Evolutionary conservation across 305 asterid genomes (phyloP), one percentile per base, ranked within the genome.

Genomic region (Coffea humblotiana): DNA sequence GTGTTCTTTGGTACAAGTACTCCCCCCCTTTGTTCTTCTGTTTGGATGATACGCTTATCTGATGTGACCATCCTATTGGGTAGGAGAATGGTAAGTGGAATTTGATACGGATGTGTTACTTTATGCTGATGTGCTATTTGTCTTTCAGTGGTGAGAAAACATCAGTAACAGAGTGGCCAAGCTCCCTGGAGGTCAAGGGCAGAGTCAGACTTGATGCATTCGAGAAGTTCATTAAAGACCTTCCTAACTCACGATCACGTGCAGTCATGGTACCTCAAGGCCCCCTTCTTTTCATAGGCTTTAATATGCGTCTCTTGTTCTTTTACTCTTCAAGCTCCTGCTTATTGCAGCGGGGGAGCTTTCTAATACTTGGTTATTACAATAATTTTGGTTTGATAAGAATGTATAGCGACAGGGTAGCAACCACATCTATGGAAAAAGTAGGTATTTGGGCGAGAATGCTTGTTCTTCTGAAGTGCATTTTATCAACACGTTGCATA

Each of bases 201-300:
- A 89, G 98, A 88, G 99, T 96, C 76, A 88, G 94, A 81, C 94
- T 94, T 66, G 99, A 91, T 71, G 97, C 99, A 9, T 96, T 96
- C 81, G 98, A 92, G 82, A 96, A 93, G 82, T 96, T 96, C 85
- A 86, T 96, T 76, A 93, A 89, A 86, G 97, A 92, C 78, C 98
- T 96, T 83, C 99, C 97, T 3, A 91, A 86, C 92, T 96, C 99
- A 76, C 95, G 99, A 79, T 92, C 96, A 29, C 99, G 99, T 88
- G 98, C 98, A 83, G 98, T 96, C 91, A 96, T 96, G 99, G 99
- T 96, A 96, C 91, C 84, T 90, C 83, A 88, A 89, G 95, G 91
- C 93, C 90, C 83, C 79, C 85, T 83, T 87, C 85, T 87, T 85
- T 84, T 86, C 81, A 79, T 85, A 82, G 89, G 88, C 84, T 80